Conservation (phyloP, 306 rosid species). For the Cucumis hystrix region DNA sequence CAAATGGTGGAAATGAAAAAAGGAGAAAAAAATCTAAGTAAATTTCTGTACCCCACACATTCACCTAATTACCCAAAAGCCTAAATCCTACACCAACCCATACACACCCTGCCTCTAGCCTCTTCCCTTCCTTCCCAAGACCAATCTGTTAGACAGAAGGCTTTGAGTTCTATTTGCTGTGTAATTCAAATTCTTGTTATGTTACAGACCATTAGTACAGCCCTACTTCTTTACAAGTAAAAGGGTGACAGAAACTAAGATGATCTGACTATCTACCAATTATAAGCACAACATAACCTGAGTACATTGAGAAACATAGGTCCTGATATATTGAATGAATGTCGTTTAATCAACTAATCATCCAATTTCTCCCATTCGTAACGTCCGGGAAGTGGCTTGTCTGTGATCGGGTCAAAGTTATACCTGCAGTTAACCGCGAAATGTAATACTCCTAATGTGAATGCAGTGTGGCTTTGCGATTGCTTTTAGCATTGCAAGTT, state of each 20-base stretch:
- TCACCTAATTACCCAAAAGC: slow-evolving; percentile 31
- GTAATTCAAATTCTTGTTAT: slow-evolving; percentile 25
- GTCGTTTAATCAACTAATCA: slow-evolving; percentile 9
- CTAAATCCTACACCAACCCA: slow-evolving; percentile 36
- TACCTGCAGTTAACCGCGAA: slow-evolving; percentile 48
- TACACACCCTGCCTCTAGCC: slow-evolving; percentile 13
- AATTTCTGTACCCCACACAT: slow-evolving; percentile 67
- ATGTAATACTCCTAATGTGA: background rate
- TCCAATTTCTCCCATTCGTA: slow-evolving; percentile 71
- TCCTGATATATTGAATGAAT: slow-evolving; percentile 20
- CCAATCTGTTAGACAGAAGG: slow-evolving; percentile 83
- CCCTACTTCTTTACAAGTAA: slow-evolving; percentile 91
- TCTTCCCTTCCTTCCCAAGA: slow-evolving; percentile 24
- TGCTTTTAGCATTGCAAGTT: background rate
- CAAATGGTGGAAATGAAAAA: slow-evolving; percentile 22
- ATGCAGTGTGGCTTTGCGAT: background rate
- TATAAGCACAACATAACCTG: slow-evolving; percentile 20
- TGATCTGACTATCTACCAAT: slow-evolving; percentile 32
- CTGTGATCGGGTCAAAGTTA: slow-evolving; percentile 81
- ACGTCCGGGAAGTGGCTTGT: slow-evolving; percentile 77
- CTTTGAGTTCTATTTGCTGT: slow-evolving; percentile 42
- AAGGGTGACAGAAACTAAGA: slow-evolving; percentile 62
- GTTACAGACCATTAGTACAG: slow-evolving; percentile 16
- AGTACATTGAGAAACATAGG: slow-evolving; percentile 26
- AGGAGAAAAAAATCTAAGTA: slow-evolving; percentile 24